Conservation (phyloP, 495 filamentous ascomycete species). For the Acidiella bohemica region DNA sequence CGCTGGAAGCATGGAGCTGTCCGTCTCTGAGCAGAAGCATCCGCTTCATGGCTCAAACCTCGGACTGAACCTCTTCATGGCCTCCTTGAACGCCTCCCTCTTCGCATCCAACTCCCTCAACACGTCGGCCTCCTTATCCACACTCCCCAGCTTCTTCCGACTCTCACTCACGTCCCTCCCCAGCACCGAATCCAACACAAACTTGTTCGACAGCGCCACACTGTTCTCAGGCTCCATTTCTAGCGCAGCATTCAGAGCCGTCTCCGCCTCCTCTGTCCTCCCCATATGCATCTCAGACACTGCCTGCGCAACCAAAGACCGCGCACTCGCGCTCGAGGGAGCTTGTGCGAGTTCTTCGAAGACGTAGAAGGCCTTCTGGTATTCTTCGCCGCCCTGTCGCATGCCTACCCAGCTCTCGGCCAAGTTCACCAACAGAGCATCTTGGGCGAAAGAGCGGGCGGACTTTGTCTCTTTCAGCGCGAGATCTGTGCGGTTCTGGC, state of each 20-base stretch:
- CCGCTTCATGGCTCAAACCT: no score
- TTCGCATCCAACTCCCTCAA: constrained; percentile 26
- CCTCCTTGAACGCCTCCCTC: constrained; percentile 28
- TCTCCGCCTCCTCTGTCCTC: constrained; percentile 76
- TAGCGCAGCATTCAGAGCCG: constrained; percentile 65
- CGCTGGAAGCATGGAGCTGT: no score
- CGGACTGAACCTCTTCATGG: constrained; percentile 27
- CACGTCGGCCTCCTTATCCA: no score
- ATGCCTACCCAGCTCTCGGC: constrained; percentile 92
- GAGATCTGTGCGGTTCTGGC: constrained; percentile 79
- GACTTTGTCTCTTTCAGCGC: constrained; percentile 77
- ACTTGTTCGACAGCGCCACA: constrained; percentile 63
- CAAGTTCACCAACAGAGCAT: constrained; percentile 83
- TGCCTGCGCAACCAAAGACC: constrained; percentile 68
- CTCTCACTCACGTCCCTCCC: constrained; percentile 54
- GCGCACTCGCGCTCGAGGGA: constrained; percentile 51
- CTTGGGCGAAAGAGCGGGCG: constrained; percentile 92
- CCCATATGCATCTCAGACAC: constrained; percentile 86
- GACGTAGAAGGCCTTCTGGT: constrained; percentile 95
- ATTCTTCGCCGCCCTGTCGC: constrained; percentile 87
- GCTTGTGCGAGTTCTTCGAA: constrained; percentile 92
- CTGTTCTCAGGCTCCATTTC: constrained; percentile 56
- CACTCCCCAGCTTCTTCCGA: constrained; percentile 22
- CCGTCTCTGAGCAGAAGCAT: no score
- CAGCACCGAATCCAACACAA: constrained; percentile 62